Base-by-base conservation (phyloP, 768 basidiomycete species). In the Russula griseocarnosa region DNA sequence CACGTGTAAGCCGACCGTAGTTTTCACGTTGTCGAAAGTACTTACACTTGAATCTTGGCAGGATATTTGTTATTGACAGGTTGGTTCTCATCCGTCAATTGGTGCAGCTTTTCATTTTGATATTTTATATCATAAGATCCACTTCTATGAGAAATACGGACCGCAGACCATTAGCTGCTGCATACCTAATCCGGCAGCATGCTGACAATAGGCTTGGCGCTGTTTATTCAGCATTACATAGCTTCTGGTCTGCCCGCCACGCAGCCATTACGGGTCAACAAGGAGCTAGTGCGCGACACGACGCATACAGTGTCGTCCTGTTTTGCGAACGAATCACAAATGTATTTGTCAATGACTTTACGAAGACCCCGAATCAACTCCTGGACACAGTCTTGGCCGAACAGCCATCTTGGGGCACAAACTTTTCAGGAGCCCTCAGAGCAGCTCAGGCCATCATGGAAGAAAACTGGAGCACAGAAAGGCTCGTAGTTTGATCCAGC, bases 41-140 rank as follows among this genome's bases (percentile, higher is more conserved):
- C 26, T 65, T 32, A 51, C 38, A 18, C 5, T 22, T 14, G 5
- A 1, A 18, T 4, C 22, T 26, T 4, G 22, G 24, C 55, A 82
- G 82, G 10, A 80, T 83, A n/a, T 85, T 84, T 55, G 81, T 83
- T n/a, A 79, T 81, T 64, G 84, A 83, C 61, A 77, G 73, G 81
- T 81, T 22, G 24, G 28, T 55, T 11, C 16, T 55, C 28, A 22
- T 10, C 36, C 4, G n/a, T 24, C 16, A 30, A 54, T 13, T 11
- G 32, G n/a, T 42, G 6, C 42, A 20, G 16, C 11, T 58, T 60
- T 53, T 62, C 63, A 16, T 65, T 52, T 24, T 1, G 14, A 36
- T 3, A 14, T 36, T 36, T n/a, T n/a, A 14, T 9, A 20, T 56
- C 59, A n/a, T n/a, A 84, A 44, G 84, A 60, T 86, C 85, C 0